Base-by-base conservation (phyloP, 2,329 filamentous ascomycete genomes). In the Paecilomyces dactylethromorphus region DNA sequence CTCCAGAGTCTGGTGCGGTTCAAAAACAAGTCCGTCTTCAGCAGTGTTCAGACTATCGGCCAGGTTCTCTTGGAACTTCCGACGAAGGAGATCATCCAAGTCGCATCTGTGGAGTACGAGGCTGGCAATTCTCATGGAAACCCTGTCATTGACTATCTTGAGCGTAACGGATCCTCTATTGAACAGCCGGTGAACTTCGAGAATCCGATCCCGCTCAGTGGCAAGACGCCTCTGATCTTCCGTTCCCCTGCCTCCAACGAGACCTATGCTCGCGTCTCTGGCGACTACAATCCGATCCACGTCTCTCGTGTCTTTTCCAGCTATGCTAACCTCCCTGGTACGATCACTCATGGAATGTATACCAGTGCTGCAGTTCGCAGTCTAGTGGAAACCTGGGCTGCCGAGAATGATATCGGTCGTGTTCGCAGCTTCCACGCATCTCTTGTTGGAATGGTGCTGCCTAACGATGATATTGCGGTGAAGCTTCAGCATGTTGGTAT, bases 281-380 rank as follows among this genome's bases (percentile, higher is more conserved):
- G 94, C 53, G 94, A 99, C 74, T 99, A 92, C 84, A 99, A 99
- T 78, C 94, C 94, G 24, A 99, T 99, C 63, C 94, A 99, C 81
- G 94, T 99, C 52, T 97, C 94, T 12, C 89, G 94, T 58, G 91
- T 97, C 58, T 99, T 99, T 79, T 90, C 94, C 32, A 91, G 87
- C 78, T 99, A 97, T 69, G 95, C 94, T 73, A 94, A 92, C 74
- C 83, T 99, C 15, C 92, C 92, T 1, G 95, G 94, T 55, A 99
- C 94, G 52, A 99, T 99, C 71, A 99, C 94, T 1, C 94, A 99
- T 73, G 94, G 94, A 73, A 99, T 99, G 94, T 99, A 97, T 82
- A 95, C 93, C 1, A 97, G 93, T 76, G 94, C 94, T 65, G 91
- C 94, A 39, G 94, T 99, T 29, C 89, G 95, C 69, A 96, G 92